Base-by-base conservation (phyloP, 2,329 filamentous ascomycete genomes). In the Lecanicillium sp. region DNA sequence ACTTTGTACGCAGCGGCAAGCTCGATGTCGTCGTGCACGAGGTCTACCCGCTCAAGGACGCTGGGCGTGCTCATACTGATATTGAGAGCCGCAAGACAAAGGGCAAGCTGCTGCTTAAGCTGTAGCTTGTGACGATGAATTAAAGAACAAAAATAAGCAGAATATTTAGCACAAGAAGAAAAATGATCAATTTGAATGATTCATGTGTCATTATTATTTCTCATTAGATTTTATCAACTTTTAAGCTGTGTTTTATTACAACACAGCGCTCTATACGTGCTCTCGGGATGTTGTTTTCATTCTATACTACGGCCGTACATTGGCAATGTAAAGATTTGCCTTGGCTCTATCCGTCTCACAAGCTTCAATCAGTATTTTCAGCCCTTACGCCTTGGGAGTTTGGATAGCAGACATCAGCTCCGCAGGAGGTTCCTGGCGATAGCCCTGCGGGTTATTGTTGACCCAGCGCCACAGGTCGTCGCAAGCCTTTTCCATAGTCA, bases 381-480 rank as follows among this genome's bases (percentile, higher is more conserved):
- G 9, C 4, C 3, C 38, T 44, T 46, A 58, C 35, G 45, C 50
- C 45, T 54, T 55, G 28, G 43, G 40, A 9, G 57, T 52, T 65
- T 81, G 76, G 48, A 80, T 49, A 34, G 67, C 70, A 44, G 83
- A 81, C 36, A 95, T 57, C 52, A 96, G 73, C 63, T 84, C 79
- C 48, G 84, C 73, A 1, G 92, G 90, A n/a, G 90, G 87, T 48
- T 88, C 73, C 67, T 96, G 89, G 49, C 85, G 76, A 69, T 96
- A 96, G 16, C 92, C 92, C 65, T 89, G 80, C 17, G 92, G 92
- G 68, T 96, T 96, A 67, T 95, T 96, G 67, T 83, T 74, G 13
- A 94, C 94, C 92, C 92, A 98, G 56, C 80, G 81, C 92, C 92
- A 98, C 48, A 98, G 72, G 63, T 98, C 88, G 51, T 81, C 78